Evolutionary conservation across 2,329 filamentous ascomycete genomes (phyloP), one percentile per base, ranked within the genome.

Genomic region (Claviceps spartinae): DNA sequence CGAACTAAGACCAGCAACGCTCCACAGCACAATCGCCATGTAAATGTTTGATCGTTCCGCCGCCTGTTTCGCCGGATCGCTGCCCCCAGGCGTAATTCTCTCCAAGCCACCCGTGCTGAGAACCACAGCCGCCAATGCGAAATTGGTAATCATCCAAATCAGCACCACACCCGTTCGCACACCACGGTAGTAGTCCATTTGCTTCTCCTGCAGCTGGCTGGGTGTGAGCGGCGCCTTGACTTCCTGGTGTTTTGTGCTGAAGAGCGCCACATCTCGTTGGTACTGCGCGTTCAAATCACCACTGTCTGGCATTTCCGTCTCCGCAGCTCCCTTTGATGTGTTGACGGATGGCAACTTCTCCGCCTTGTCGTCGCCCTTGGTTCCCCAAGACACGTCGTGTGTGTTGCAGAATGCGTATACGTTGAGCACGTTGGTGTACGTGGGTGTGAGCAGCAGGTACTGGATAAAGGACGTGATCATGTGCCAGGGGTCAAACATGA

Each of bases 391-490:
- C 58, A 96, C 93, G 64, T 96, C 90, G 76, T 96, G 90, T 26
- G 90, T 95, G 70, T 96, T 96, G 72, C 90, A 97, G 71, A 98
- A 98, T 55, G 91, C 91, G 69, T 97, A 98, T 53, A 98, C 93
- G 74, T 97, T 98, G 62, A 98, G 82, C 54, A 97, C 90, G 69
- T 97, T 98, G 73, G 94, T 94, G 71, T 95, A 98, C 0, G 90
- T 95, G 0, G 93, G 93, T 0, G 90, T 95, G 53, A 98, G 78
- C 43, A 97, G 80, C 60, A 97, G 82, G 67, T 98, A 98, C 78
- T 97, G 93, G 48, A 89, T 68, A 68, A 97, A 88, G 53, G 85
- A 83, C n/a, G 93, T 97, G 67, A 95, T 78, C 89, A 98, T 97
- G 72, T 98, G 93, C 91, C 93, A 98, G 4, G 93, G 93, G 66